These are phyloP conservation scores for Phytophthora multivora DNA, from an alignment of 352 stramenopile species.

Conservation along the genomic window DNA sequence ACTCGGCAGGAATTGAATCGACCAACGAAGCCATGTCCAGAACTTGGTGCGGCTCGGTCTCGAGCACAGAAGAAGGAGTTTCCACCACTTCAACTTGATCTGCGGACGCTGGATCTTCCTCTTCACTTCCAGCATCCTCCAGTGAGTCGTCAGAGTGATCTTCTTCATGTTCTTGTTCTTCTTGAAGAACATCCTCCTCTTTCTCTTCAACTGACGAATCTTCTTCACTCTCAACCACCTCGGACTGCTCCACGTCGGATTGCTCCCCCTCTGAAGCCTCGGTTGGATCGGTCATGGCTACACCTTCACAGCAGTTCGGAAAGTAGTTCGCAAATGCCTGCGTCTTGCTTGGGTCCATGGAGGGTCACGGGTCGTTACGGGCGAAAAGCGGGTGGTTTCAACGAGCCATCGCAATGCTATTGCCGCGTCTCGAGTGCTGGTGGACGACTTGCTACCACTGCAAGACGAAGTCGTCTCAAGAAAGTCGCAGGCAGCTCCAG, in stretches of 20 bases:
- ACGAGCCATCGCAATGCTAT: neutral
- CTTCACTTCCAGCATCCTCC: neutral
- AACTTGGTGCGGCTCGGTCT: conserved; percentile 9
- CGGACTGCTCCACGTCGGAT: neutral
- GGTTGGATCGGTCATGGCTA: conserved; percentile 3
- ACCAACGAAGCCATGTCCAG: conserved; percentile 24
- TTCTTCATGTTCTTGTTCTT: neutral
- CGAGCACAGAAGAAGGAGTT: neutral
- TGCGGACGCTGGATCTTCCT: neutral
- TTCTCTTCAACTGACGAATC: neutral
- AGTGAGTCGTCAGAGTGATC: neutral
- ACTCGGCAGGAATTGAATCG: conserved; percentile 5
- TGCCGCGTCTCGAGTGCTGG: neutral
- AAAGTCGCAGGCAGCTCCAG: conserved; percentile 23
- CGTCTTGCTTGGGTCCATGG: neutral
- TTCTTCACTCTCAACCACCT: conserved; percentile 3
- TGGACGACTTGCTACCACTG: conserved; percentile 31
- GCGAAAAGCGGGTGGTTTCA: neutral
- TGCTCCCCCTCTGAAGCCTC: neutral
- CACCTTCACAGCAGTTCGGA: neutral
- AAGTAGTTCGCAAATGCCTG: neutral
- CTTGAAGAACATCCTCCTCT: no score
- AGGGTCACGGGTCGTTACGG: conserved; percentile 14
- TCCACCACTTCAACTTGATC: conserved; percentile 5
- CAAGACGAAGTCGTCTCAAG: conserved; percentile 35